Evolutionary conservation across 1,284 basidiomycete species (phyloP).

Genomic region (Kwoniella shivajii): DNA sequence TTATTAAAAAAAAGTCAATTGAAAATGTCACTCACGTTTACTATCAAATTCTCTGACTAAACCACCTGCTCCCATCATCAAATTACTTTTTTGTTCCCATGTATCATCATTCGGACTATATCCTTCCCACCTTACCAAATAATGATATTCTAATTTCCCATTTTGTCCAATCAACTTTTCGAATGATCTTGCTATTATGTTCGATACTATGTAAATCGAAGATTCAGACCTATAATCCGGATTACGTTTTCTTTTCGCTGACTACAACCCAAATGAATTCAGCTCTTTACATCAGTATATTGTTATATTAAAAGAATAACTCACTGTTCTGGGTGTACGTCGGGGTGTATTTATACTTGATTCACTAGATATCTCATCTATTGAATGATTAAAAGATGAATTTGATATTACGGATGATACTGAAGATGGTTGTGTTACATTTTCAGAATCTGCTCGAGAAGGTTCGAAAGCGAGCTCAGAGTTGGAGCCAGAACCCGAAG

Average conservation of each 20-base stretch:
- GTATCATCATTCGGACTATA: constrained; percentile 63
- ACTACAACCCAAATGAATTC: background rate
- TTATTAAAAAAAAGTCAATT: no score
- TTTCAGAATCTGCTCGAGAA: background rate
- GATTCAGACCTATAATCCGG: background rate
- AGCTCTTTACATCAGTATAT: no score
- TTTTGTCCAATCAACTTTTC: constrained; percentile 6
- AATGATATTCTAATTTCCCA: constrained; percentile 48
- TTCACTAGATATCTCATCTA: background rate
- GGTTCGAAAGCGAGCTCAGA: background rate
- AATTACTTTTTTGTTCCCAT: constrained; percentile 62
- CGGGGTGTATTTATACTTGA: background rate
- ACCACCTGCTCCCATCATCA: constrained; percentile 58
- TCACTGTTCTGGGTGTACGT: background rate
- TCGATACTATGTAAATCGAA: constrained; percentile 9
- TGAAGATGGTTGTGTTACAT: background rate
- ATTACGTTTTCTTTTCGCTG: background rate
- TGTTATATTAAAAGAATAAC: background rate
- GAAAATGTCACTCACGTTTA: constrained; percentile 19
- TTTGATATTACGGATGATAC: background rate
- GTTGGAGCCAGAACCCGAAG: background rate
- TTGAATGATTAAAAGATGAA: background rate
- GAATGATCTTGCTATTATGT: constrained; percentile 34
- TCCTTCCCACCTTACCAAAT: constrained; percentile 64
- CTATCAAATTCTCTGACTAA: constrained; percentile 54